phyloP scores from a whole-genome alignment of 2,329 filamentous ascomycete genomes.

The Biscogniauxia sp. region DNA sequence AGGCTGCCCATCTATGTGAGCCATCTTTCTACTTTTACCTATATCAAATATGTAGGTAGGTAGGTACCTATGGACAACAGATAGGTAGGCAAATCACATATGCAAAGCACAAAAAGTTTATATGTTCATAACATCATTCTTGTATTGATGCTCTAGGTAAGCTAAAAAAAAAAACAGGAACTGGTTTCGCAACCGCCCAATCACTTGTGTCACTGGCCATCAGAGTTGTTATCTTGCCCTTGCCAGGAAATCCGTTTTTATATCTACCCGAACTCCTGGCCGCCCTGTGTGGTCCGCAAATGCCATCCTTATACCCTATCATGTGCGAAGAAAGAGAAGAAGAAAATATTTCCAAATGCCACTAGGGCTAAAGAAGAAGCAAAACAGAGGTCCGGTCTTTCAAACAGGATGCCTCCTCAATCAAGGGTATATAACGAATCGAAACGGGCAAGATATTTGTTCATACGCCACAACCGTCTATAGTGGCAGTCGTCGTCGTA shows the following conservation, averaged over 20 bases:
- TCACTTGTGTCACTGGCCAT: neutral
- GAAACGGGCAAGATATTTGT: conserved; percentile 6
- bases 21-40: too few species aligned
- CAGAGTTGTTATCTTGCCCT: neutral
- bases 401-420: conserved; percentile 3
- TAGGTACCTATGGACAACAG: too few species aligned
- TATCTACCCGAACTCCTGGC: conserved; percentile 14
- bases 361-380: conserved; percentile 28
- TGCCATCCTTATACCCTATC: conserved; percentile 11
- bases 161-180: neutral
- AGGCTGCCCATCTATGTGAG: too few species aligned
- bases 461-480: conserved; percentile 5
- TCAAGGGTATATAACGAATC: conserved; percentile 13
- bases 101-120: neutral
- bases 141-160: conserved; percentile 1
- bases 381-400: conserved; percentile 18
- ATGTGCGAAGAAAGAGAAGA: conserved; percentile 10
- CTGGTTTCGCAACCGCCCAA: neutral
- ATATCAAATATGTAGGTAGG: too few species aligned
- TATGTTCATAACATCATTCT: neutral
- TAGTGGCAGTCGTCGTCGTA: conserved; percentile 6
- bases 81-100: neutral
- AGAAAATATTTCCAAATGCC: conserved; percentile 27
- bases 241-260: neutral
- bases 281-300: conserved; percentile 10